Base-by-base conservation (phyloP, 805 yeast species). In the Saccharomycopsis vini region DNA sequence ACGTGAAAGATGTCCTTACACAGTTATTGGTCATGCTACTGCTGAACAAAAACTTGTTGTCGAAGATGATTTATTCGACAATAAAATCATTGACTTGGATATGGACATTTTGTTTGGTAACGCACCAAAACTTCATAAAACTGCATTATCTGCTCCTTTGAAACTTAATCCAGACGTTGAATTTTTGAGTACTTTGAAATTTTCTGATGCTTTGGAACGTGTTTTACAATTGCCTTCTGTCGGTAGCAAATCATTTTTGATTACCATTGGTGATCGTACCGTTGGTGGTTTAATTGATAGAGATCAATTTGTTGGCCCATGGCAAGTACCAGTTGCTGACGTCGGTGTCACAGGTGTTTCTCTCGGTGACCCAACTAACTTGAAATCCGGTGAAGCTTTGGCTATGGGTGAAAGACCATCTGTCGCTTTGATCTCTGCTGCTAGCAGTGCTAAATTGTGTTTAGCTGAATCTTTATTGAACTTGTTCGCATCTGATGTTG, bases 281-380 rank as follows among this genome's bases (percentile, higher is more conserved):
- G 92, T 92, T 50, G 90, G 97, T 23, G 98, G 98, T 44, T 73
- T 92, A 54, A 81, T 92, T 50, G 97, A 94, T 57, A 80, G 98
- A 61, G 98, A 92, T 62, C 98, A 92, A 68, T 80, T 89, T 80
- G 97, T 92, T 48, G 98, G 98, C 32, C 97, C 97, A 59, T 92
- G 97, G 97, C 99, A 92, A 71, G 92, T 84, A 7, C 98, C 99
- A 39, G 97, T 92, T 26, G 92, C 97, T 15, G 97, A 92, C 60
- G 97, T 89, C 44, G 97, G 95, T 66, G 96, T 92, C 43, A 89
- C 97, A 20, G 82, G 83, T 47, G 81, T 97, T 0, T 83, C 96
- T 1, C 71, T 87, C 41, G 96, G 96, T 58, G 82, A 78, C 42
- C n/a, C n/a, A n/a, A 69, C 72, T 4, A 61, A 82, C 41, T 62